phyloP scores from a whole-genome alignment of 305 asterid genomes.

The Ajuga reptans region DNA sequence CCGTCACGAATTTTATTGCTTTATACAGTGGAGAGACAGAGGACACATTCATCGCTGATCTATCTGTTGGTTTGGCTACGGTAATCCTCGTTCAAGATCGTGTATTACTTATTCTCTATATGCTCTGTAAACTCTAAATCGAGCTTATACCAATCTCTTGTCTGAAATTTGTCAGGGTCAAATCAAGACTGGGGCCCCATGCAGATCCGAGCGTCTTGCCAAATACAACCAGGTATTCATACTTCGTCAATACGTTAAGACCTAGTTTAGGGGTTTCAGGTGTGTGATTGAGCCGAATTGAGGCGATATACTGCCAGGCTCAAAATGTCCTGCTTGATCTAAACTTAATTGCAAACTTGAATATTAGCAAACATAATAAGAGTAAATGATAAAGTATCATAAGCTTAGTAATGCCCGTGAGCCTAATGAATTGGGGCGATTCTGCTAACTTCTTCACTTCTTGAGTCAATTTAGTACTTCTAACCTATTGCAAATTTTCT shows the following conservation, averaged over 20 bases:
- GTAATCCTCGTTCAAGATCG: slow-evolving; percentile 25
- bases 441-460: not conserved
- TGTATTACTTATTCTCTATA: not conserved
- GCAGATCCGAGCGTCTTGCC: slow-evolving; percentile 91
- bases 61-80: slow-evolving; percentile 63
- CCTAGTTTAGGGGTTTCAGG: not conserved
- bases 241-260: not conserved
- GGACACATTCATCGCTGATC: slow-evolving; percentile 73
- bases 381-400: not conserved
- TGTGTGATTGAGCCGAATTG: not conserved
- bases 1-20: not conserved
- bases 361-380: too few species aligned
- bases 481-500: too few species aligned
- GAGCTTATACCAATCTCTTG: not conserved
- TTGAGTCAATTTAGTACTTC: too few species aligned
- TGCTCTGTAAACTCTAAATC: not conserved
- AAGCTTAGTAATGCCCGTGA: not conserved
- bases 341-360: not conserved
- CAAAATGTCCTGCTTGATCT: not conserved
- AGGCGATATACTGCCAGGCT: not conserved
- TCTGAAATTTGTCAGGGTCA: slow-evolving; percentile 31
- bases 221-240: slow-evolving; percentile 71
- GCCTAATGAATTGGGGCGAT: not conserved
- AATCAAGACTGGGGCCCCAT: slow-evolving; percentile 83
- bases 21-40: slow-evolving; percentile 62